phyloP scores from a whole-genome alignment of 2,329 filamentous ascomycete genomes.

The Venturia pyrina region DNA sequence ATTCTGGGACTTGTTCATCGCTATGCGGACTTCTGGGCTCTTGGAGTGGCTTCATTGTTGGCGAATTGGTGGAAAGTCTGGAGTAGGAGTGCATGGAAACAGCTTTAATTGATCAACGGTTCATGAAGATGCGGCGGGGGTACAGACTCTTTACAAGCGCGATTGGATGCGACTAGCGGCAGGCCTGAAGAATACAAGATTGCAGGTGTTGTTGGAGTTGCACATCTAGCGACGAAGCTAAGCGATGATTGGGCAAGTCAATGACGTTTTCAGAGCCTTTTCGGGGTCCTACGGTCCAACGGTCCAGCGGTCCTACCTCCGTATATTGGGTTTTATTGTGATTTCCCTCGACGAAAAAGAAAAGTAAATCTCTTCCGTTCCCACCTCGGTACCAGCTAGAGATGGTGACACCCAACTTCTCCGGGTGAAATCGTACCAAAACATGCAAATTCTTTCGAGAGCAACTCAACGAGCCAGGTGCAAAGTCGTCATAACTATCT shows the following conservation, averaged over 20 bases:
- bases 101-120: not conserved
- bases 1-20: not conserved
- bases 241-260: not conserved
- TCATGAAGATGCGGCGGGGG: not conserved
- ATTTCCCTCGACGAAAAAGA: too few species aligned
- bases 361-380: too few species aligned
- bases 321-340: too few species aligned
- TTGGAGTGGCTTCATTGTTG: not conserved
- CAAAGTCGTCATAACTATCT: too few species aligned
- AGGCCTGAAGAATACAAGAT: not conserved
- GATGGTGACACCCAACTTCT: too few species aligned
- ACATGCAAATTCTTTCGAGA: too few species aligned
- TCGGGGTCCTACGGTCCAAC: not conserved
- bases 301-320: too few species aligned
- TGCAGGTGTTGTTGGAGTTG: not conserved
- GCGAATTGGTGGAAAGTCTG: not conserved
- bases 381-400: too few species aligned
- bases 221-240: not conserved
- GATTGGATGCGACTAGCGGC: not conserved
- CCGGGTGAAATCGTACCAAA: too few species aligned
- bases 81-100: not conserved
- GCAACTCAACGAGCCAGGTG: too few species aligned
- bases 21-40: not conserved
- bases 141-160: not conserved
- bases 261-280: not conserved